A percentile compares a stretch with the other conserved stretches of the same genome.
Evolutionary conservation across 371 early-diverging fungal species (phyloP).

Genomic region (Mortierella sp.): DNA sequence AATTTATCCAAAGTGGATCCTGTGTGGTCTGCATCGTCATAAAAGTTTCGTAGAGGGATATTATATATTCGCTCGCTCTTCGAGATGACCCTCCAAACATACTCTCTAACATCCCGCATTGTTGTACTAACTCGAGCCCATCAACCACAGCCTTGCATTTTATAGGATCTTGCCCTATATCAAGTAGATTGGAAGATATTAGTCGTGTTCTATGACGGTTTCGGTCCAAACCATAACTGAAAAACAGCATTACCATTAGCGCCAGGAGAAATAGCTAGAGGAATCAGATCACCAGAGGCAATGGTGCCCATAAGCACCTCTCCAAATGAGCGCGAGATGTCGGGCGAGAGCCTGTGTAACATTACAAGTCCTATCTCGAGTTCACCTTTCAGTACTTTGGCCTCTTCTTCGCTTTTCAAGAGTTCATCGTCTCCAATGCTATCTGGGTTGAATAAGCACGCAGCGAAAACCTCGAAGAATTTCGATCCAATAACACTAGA

Average conservation of each 20-base stretch:
- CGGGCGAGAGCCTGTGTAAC: slow-evolving; percentile 20
- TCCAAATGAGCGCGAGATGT: slow-evolving; percentile 17
- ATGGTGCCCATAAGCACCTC: slow-evolving; percentile 27
- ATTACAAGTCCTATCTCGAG: slow-evolving; percentile 21
- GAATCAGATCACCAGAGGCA: slow-evolving; percentile 18
- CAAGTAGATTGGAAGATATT: not conserved
- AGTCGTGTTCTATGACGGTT: not conserved
- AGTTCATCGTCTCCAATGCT: slow-evolving; percentile 49
- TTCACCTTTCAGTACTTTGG: slow-evolving; percentile 13
- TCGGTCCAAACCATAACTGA: not conserved
- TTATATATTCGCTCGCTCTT: slow-evolving; percentile 25
- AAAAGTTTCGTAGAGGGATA: slow-evolving; percentile 31
- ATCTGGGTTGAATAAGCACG: slow-evolving; percentile 41
- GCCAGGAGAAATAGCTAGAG: slow-evolving; percentile 25
- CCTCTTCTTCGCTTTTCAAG: slow-evolving; percentile 35
- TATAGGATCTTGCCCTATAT: slow-evolving; percentile 34
- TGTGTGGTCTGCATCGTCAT: slow-evolving; percentile 33
- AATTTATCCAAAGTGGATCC: slow-evolving; percentile 59
- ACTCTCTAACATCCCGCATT: slow-evolving; percentile 15
- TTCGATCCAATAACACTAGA: slow-evolving; percentile 27
- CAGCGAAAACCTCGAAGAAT: slow-evolving; percentile 32
- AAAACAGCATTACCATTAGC: slow-evolving; percentile 20
- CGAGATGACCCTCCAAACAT: slow-evolving; percentile 41
- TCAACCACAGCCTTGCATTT: slow-evolving; percentile 41
- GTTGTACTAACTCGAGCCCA: slow-evolving; percentile 34